Evolutionary conservation across 352 stramenopile species (phyloP).

Genomic region (Phytopythium mirpurense): DNA sequence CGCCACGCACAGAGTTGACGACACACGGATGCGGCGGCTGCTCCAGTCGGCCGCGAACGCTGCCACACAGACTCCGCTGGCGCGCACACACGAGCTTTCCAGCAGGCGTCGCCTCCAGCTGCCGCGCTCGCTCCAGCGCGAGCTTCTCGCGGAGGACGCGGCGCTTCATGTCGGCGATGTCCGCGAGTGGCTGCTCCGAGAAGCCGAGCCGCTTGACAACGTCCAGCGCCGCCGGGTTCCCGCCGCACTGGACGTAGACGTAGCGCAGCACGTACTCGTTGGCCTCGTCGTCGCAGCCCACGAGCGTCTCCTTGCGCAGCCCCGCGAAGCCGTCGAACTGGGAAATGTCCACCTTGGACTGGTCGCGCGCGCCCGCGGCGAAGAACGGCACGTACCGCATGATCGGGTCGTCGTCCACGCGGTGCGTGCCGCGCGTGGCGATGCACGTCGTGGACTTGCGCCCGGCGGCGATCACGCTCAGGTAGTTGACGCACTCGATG

Average conservation of each 20-base stretch:
- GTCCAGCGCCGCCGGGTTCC: slow-evolving; percentile 37
- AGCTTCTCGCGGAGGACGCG: slow-evolving; percentile 20
- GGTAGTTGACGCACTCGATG: slow-evolving; percentile 30
- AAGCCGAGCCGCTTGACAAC: slow-evolving; percentile 36
- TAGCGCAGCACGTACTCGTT: slow-evolving; percentile 67
- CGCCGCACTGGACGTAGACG: slow-evolving; percentile 29
- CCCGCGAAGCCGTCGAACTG: slow-evolving; percentile 32
- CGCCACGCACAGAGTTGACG: slow-evolving; percentile 20
- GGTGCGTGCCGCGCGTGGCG: slow-evolving; percentile 35
- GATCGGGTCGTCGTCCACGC: slow-evolving; percentile 75
- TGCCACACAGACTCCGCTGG: slow-evolving; percentile 11
- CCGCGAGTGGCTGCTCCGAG: slow-evolving; percentile 50
- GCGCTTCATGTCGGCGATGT: slow-evolving; percentile 49
- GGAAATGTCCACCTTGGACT: slow-evolving; percentile 15
- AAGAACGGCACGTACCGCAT: slow-evolving; percentile 74
- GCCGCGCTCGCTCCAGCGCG: neutral
- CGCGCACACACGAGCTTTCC: neutral
- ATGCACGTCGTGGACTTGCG: slow-evolving; percentile 71
- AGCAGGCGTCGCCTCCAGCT: neutral
- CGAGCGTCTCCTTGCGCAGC: slow-evolving; percentile 29
- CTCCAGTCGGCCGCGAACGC: slow-evolving; percentile 24
- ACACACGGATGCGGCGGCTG: slow-evolving; percentile 19
- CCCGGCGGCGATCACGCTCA: slow-evolving; percentile 35
- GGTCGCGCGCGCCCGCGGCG: slow-evolving; percentile 16
- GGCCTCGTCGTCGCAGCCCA: slow-evolving; percentile 53